These are phyloP conservation scores for Tetracladium marchalianum DNA, from an alignment of 495 filamentous ascomycete species.

Conservation along the genomic window DNA sequence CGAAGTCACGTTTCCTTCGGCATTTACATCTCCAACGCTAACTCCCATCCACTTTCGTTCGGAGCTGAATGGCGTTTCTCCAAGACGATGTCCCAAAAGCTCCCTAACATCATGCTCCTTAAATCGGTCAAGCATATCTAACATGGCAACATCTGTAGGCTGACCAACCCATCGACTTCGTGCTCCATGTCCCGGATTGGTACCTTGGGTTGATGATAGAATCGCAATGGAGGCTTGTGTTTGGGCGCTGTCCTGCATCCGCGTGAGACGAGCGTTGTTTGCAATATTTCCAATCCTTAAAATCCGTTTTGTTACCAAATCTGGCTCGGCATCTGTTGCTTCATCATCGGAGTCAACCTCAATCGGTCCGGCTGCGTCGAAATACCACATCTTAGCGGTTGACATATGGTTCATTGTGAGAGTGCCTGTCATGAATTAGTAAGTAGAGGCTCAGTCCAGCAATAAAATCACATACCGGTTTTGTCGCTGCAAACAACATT, in stretches of 20 bases:
- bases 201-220: constrained; percentile 62
- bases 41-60: constrained; percentile 99
- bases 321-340: constrained; percentile 47
- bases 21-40: constrained; percentile 47
- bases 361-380: constrained; percentile 58
- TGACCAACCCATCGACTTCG: constrained; percentile 90
- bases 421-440: constrained; percentile 39
- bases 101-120: constrained; percentile 86
- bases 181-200: constrained; percentile 8
- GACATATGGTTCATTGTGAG: constrained; percentile 98
- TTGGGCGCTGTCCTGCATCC: constrained; percentile 38
- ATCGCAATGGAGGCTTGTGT: constrained; percentile 63
- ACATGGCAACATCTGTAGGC: constrained; percentile 89
- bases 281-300: constrained; percentile 89
- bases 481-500: constrained; percentile 99
- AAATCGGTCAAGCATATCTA: constrained; percentile 84
- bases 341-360: constrained; percentile 65
- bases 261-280: constrained; percentile 80
- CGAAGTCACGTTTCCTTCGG: constrained; percentile 34
- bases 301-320: constrained; percentile 65
- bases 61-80: constrained; percentile 90
- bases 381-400: constrained; percentile 92
- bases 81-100: constrained; percentile 62
- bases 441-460: not conserved
- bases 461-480: constrained; percentile 45